Conservation (phyloP, 1,139 yeast species). For the Geotrichum reessii region DNA sequence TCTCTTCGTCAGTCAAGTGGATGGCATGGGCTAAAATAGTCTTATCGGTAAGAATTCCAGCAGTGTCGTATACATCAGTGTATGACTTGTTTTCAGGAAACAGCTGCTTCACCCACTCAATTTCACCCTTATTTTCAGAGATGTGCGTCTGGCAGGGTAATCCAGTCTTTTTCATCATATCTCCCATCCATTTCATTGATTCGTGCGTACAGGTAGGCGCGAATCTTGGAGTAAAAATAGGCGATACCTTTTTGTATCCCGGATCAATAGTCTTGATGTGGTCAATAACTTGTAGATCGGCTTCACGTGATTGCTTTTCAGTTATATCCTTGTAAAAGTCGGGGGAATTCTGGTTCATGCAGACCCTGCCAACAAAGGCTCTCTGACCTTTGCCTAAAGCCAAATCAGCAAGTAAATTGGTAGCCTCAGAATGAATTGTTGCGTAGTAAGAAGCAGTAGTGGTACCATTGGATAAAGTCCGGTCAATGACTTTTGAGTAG, state of each 20-base stretch:
- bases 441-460: constrained; percentile 91
- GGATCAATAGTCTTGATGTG: constrained; percentile 55
- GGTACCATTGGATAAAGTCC: constrained; percentile 74
- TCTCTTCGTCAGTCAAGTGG: constrained; percentile 63
- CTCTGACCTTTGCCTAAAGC: constrained; percentile 69
- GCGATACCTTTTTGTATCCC: constrained; percentile 46
- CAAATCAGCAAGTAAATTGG: constrained; percentile 69
- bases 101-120: constrained; percentile 63
- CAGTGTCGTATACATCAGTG: constrained; percentile 69
- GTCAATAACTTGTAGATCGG: constrained; percentile 52
- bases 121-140: constrained; percentile 71
- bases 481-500: constrained; percentile 57
- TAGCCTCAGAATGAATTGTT: constrained; percentile 71
- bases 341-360: constrained; percentile 76
- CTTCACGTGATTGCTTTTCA: constrained; percentile 50
- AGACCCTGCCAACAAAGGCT: constrained; percentile 90
- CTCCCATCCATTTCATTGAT: constrained; percentile 59
- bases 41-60: constrained; percentile 51
- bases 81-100: constrained; percentile 70
- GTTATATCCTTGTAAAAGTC: constrained; percentile 58
- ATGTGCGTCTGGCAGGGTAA: constrained; percentile 87
- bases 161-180: constrained; percentile 44
- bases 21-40: constrained; percentile 90
- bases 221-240: constrained; percentile 87
- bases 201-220: constrained; percentile 80